These are phyloP conservation scores for Heliocybe sulcata DNA, from an alignment of 1,284 basidiomycete genomes.

Conservation along the genomic window DNA sequence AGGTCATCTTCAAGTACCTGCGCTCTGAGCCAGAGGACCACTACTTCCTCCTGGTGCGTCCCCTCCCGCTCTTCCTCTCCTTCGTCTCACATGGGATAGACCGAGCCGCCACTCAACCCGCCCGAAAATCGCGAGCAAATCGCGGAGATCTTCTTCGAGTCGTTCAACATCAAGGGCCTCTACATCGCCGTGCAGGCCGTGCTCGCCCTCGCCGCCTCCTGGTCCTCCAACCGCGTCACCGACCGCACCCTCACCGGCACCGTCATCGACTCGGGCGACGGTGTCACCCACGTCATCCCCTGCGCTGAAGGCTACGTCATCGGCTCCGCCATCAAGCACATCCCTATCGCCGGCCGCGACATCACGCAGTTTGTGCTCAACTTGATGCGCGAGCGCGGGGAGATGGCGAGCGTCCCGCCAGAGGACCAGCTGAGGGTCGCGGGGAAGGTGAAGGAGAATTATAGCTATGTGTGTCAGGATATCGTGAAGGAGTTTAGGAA, in stretches of 20 bases:
- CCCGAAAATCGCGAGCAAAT: slow-evolving; percentile 99
- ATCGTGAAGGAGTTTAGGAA: slow-evolving; percentile 99
- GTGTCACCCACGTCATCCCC: slow-evolving; percentile 96
- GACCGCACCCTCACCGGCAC: slow-evolving; percentile 96
- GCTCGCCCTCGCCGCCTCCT: slow-evolving; percentile 96
- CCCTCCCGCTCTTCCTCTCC: slow-evolving; percentile 1
- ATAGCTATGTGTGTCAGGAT: slow-evolving; percentile 98
- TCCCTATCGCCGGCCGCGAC: slow-evolving; percentile 97
- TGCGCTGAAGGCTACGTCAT: slow-evolving; percentile 99
- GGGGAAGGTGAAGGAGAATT: slow-evolving; percentile 96
- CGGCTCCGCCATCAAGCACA: slow-evolving; percentile 98
- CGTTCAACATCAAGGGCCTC: slow-evolving; percentile 95
- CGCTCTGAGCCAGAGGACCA: slow-evolving; percentile 99
- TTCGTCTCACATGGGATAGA: slow-evolving; percentile 43
- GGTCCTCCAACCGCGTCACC: slow-evolving; percentile 90
- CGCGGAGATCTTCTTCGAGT: slow-evolving; percentile 99
- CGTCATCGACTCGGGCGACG: slow-evolving; percentile 98
- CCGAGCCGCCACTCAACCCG: slow-evolving; percentile 96
- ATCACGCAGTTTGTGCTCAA: slow-evolving; percentile 98
- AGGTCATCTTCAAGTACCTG: slow-evolving; percentile 99
- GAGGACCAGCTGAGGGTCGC: slow-evolving; percentile 94
- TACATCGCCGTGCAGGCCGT: slow-evolving; percentile 99
- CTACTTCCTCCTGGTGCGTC: slow-evolving; percentile 89
- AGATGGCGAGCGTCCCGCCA: slow-evolving; percentile 86
- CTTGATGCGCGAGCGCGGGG: slow-evolving; percentile 92